A percentile compares a stretch with the other conserved stretches of the same genome.
These are phyloP conservation scores for Syzygium aqueum DNA, from an alignment of 345 rosid species.

Conservation along the genomic window DNA sequence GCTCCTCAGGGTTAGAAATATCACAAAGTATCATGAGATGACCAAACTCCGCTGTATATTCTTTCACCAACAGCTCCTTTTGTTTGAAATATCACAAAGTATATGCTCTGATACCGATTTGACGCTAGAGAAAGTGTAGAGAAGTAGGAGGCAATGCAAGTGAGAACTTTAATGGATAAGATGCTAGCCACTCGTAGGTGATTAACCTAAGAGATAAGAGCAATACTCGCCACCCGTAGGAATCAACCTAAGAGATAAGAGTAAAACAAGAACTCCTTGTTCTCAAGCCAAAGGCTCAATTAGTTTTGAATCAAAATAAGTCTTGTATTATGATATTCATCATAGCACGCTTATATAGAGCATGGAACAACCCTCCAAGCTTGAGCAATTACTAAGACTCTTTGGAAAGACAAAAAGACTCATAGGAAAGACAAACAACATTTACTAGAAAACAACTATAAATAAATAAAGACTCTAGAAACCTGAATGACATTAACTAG, in stretches of 20 bases:
- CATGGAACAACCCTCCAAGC: too few relatives aligned
- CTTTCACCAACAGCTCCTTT: background rate
- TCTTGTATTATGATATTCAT: background rate
- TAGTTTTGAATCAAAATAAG: background rate
- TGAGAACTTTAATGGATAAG: background rate
- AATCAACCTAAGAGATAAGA: background rate
- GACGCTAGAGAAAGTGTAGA: background rate
- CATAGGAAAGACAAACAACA: too few relatives aligned
- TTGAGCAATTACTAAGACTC: too few relatives aligned
- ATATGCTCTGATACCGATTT: background rate
- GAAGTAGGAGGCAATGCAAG: background rate
- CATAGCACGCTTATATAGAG: background rate
- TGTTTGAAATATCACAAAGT: too few relatives aligned
- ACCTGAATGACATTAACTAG: too few relatives aligned
- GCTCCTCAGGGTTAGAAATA: background rate
- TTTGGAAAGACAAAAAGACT: too few relatives aligned
- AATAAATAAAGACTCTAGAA: too few relatives aligned
- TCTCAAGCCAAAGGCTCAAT: background rate
- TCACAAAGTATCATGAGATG: background rate
- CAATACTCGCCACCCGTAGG: background rate
- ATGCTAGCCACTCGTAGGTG: background rate
- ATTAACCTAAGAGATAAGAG: too few relatives aligned
- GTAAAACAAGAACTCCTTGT: background rate
- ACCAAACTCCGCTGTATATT: fast-evolving
- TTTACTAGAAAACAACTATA: too few relatives aligned